phyloP scores from a whole-genome alignment of 1,284 basidiomycete genomes.

The Chondrostereum purpureum region DNA sequence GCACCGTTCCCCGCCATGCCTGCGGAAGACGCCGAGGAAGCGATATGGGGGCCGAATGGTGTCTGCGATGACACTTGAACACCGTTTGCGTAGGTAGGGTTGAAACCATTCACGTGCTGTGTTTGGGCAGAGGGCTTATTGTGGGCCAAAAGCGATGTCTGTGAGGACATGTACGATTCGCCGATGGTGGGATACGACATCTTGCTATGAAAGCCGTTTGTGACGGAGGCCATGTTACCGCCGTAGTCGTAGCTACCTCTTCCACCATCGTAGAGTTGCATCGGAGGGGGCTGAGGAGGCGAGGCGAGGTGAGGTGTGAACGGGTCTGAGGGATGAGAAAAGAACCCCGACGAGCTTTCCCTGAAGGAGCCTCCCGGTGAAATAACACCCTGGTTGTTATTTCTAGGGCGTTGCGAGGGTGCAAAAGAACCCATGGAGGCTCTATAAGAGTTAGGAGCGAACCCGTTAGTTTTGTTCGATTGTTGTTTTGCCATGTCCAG shows the following conservation, averaged over 20 bases:
- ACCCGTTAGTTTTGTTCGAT: slow-evolving; percentile 35
- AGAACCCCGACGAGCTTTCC: slow-evolving; percentile 22
- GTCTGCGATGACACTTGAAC: slow-evolving; percentile 60
- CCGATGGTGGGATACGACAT: background rate
- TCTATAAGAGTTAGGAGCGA: slow-evolving; percentile 21
- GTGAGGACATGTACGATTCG: slow-evolving; percentile 2
- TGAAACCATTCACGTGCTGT: slow-evolving; percentile 26
- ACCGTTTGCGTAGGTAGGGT: slow-evolving; percentile 29
- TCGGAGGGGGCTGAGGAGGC: slow-evolving; percentile 26
- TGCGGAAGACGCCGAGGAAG: slow-evolving; percentile 28
- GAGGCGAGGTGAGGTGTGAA: slow-evolving; percentile 32
- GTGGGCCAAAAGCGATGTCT: background rate
- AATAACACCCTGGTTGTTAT: slow-evolving; percentile 20
- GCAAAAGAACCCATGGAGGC: slow-evolving; percentile 29
- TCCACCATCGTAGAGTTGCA: slow-evolving; percentile 28
- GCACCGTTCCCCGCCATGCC: background rate
- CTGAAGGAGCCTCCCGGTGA: background rate
- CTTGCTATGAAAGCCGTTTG: background rate
- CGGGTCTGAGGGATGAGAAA: slow-evolving; percentile 23
- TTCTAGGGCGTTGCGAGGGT: slow-evolving; percentile 27
- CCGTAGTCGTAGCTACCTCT: slow-evolving; percentile 32
- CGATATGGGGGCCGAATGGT: slow-evolving; percentile 64
- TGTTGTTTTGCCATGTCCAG: slow-evolving; percentile 28
- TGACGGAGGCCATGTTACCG: slow-evolving; percentile 2
- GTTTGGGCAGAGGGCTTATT: slow-evolving; percentile 23